Evolutionary conservation across 495 filamentous ascomycete species (phyloP).

Genomic region (Tuber borchii): DNA sequence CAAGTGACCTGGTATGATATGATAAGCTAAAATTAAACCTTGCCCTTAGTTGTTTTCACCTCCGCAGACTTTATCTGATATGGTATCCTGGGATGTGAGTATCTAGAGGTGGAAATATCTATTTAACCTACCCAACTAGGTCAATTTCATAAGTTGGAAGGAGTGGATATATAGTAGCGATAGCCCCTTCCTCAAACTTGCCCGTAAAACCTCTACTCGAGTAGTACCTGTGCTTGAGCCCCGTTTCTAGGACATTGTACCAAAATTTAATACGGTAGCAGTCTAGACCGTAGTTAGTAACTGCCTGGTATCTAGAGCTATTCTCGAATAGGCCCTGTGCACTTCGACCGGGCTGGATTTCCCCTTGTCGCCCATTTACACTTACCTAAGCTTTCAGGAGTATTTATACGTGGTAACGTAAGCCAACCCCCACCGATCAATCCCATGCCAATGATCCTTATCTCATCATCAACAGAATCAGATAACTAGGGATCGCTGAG

Average conservation of each 20-base stretch:
- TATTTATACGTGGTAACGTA: background rate
- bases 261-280: too few relatives aligned
- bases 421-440: background rate
- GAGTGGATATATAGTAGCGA: background rate
- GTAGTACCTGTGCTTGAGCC: background rate
- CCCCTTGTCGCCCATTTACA: background rate
- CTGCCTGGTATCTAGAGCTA: background rate
- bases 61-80: too few relatives aligned
- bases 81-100: background rate
- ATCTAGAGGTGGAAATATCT: background rate
- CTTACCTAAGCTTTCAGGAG: background rate
- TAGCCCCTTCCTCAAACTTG: background rate
- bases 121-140: background rate
- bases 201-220: too few relatives aligned
- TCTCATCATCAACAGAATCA: background rate
- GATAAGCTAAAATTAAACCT: background rate
- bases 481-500: background rate
- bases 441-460: background rate
- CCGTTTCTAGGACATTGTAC: too few relatives aligned
- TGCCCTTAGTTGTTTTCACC: background rate
- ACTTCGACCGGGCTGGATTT: background rate
- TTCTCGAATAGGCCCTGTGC: background rate
- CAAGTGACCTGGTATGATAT: background rate
- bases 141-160: background rate
- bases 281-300: background rate